Evolutionary conservation across 2,329 filamentous ascomycete genomes (phyloP).

Genomic region (Sporothrix globosa): DNA sequence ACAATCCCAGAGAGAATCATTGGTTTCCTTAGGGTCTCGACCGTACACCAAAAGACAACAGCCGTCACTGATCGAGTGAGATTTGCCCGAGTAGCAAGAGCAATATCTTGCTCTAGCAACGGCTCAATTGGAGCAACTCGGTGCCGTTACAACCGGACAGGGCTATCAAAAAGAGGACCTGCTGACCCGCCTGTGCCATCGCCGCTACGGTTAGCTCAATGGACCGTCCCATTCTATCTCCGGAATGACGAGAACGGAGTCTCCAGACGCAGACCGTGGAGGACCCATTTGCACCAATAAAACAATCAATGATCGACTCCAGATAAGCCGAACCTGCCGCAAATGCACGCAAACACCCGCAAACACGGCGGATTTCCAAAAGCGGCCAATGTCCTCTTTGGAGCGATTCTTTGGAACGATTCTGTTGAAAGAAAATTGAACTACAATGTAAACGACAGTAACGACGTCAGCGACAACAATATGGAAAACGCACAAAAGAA

Average conservation of each 20-base stretch:
- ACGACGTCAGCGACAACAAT: background rate
- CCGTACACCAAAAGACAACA: no score
- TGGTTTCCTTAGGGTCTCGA: no score
- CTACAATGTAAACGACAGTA: background rate
- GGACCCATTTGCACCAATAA: background rate
- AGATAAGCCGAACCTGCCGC: no score
- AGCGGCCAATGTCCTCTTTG: slow-evolving; percentile 14
- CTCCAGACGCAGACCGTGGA: no score
- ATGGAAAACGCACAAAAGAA: background rate
- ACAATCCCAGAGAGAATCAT: no score
- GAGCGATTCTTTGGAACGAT: background rate
- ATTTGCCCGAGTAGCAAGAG: no score
- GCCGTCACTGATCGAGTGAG: no score
- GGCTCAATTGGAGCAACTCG: no score
- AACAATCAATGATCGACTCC: background rate
- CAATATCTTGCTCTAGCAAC: no score
- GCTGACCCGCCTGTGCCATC: background rate
- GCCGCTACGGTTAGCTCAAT: background rate
- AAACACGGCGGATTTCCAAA: slow-evolving; percentile 5
- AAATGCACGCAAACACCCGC: no score
- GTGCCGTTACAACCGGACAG: slow-evolving; percentile 1
- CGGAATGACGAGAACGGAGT: no score
- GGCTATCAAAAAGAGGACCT: background rate
- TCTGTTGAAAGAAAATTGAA: background rate
- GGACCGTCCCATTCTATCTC: background rate